Conservation (phyloP, 129 eudicot species). For the Saussurea involucrata region DNA sequence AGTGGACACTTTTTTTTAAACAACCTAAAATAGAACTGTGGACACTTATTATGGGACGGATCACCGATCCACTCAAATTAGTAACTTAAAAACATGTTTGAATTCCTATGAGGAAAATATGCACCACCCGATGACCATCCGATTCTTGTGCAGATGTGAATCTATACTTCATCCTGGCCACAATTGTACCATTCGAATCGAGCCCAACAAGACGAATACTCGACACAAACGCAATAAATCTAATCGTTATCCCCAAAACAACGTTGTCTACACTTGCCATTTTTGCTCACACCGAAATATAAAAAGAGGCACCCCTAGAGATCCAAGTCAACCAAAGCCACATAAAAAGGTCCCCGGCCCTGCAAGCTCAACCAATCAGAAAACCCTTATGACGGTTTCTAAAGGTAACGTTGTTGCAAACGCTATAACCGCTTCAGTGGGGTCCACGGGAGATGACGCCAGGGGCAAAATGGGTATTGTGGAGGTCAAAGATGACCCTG, state of each 20-base stretch:
- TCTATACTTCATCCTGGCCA: slow-evolving; percentile 76
- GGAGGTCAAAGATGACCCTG: slow-evolving; percentile 18
- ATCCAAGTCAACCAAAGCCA: slow-evolving; percentile 42
- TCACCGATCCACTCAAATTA: too few relatives aligned
- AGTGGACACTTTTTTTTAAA: too few relatives aligned
- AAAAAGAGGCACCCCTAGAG: slow-evolving; percentile 74
- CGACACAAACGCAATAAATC: slow-evolving; percentile 37
- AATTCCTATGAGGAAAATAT: not conserved
- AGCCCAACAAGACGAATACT: slow-evolving; percentile 43
- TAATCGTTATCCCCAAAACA: slow-evolving; percentile 40
- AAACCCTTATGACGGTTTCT: not conserved
- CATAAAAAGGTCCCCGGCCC: not conserved
- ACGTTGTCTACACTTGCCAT: slow-evolving; percentile 70
- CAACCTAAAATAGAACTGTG: too few relatives aligned
- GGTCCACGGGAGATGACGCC: not conserved
- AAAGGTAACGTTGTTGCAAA: not conserved
- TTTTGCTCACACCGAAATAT: slow-evolving; percentile 71
- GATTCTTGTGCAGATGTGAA: slow-evolving; percentile 66
- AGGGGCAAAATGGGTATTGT: not conserved
- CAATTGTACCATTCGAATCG: slow-evolving; percentile 73
- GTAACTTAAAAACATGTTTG: not conserved
- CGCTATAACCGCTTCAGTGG: not conserved
- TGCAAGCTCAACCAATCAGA: not conserved
- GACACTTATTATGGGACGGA: too few relatives aligned
- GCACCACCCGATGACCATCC: not conserved